These are phyloP conservation scores for Cladophialophora psammophila DNA, from an alignment of 2,329 filamentous ascomycete genomes.

Conservation along the genomic window DNA sequence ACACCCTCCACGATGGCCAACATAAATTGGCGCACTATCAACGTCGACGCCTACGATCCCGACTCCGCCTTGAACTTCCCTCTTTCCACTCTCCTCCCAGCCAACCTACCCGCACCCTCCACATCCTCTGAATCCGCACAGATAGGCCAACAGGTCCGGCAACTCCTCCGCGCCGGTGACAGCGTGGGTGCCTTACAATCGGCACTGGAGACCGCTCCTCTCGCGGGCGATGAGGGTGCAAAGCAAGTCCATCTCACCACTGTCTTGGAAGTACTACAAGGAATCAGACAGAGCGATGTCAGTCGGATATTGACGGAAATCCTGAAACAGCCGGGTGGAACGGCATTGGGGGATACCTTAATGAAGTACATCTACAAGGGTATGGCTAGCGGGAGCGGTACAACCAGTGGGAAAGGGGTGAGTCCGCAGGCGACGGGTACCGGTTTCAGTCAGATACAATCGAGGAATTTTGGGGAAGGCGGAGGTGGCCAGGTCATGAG, in stretches of 20 bases:
- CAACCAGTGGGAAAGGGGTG: conserved; percentile 33
- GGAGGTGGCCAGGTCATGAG: conserved; percentile 91
- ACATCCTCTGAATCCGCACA: conserved; percentile 79
- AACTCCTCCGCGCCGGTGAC: conserved; percentile 86
- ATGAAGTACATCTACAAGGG: conserved; percentile 90
- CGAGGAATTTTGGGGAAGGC: conserved; percentile 64
- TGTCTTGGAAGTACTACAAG: conserved; percentile 91
- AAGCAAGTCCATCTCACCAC: conserved; percentile 87
- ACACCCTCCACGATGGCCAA: conserved; percentile 48
- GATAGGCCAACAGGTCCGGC: conserved; percentile 80
- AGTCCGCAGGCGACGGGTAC: conserved; percentile 75
- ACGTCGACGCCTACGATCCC: conserved; percentile 89
- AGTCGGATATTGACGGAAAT: conserved; percentile 83
- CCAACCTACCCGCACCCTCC: conserved; percentile 71
- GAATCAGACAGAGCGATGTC: conserved; percentile 96
- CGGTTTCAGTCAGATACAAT: conserved; percentile 77
- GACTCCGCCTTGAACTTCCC: conserved; percentile 94
- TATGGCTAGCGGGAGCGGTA: conserved; percentile 37
- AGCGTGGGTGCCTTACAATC: conserved; percentile 83
- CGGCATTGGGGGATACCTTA: conserved; percentile 85
- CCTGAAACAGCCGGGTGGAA: conserved; percentile 78
- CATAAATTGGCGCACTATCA: conserved; percentile 83
- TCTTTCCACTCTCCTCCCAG: conserved; percentile 79
- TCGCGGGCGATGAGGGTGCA: conserved; percentile 63
- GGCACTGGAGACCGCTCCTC: conserved; percentile 82